Conservation (phyloP, 2,329 filamentous ascomycete species). For the Samsoniella hepiali region DNA sequence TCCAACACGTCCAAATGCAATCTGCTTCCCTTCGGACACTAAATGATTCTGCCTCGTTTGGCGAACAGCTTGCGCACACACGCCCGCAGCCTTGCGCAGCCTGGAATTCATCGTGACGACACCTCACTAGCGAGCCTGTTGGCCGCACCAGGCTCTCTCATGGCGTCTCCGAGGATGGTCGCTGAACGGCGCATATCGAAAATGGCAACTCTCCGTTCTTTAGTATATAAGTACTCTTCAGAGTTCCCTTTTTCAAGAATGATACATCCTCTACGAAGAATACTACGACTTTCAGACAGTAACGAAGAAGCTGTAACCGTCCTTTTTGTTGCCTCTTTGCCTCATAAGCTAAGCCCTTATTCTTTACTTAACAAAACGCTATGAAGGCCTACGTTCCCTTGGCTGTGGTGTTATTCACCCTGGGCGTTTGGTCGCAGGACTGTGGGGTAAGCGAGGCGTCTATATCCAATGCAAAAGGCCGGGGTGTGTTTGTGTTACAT, state of each 20-base stretch:
- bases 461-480: background rate
- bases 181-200: background rate
- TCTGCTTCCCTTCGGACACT: background rate
- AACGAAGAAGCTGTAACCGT: no score
- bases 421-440: constrained; percentile 6
- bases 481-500: background rate
- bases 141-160: no score
- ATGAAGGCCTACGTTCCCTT: background rate
- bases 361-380: no score
- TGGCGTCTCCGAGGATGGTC: background rate
- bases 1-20: background rate
- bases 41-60: background rate
- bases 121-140: background rate
- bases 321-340: no score
- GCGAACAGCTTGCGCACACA: background rate
- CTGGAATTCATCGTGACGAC: background rate
- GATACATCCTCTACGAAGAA: no score
- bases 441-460: constrained; percentile 1
- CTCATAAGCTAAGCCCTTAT: background rate
- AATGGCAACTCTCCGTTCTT: background rate
- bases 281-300: background rate
- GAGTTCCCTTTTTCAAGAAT: background rate
- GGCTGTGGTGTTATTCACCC: background rate
- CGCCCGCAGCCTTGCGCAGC: constrained; percentile 3
- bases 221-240: background rate